Evolutionary conservation across 352 stramenopile genomes (phyloP), one percentile per base, ranked within the genome.

Genomic region (Albugo candida): DNA sequence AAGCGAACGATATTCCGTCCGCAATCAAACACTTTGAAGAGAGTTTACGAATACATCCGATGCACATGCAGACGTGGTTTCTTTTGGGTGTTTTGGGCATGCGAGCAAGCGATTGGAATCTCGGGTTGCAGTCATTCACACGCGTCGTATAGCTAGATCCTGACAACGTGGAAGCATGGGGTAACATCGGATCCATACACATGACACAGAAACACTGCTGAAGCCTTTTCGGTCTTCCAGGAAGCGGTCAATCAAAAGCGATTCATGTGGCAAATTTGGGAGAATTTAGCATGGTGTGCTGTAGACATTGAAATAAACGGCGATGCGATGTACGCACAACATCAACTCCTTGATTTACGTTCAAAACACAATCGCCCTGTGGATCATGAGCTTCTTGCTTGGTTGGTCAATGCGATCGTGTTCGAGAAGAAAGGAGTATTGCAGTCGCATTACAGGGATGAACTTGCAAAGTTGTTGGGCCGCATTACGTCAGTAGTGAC

Each of bases 131-230:
- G 14, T 68, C 91, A 18, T 97, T 96, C 57, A 92, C 83, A 42
- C 79, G 89, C 37, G 87, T 96, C 17, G 89, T 96, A 18, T 81
- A 95, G 58, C 79, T 96, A 48, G 83, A 96, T 49, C 91, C 92
- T 6, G 87, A 96, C 48, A 85, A 96, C 52, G 83, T 74, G 8
- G 38, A 43, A 43, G 38, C 38, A 3, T 43, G 47, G 49, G 49
- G 44, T 35, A 43, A 43, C 8, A 69, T 98, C 16, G 89, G 87
- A 40, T 94, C 89, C 38, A 83, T 97, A 39, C 86, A 97, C 58
- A 68, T 97, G 55, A 70, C 64, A 38, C 71, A 83, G 40, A 63
- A 75, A 17, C 66, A 82, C 21, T 47, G 52, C 60, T 10, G 68
- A 86, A 53, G 83, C 83, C 11, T 82, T 91, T 34, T 67, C 73